Base-by-base conservation (phyloP, 208 protist species). In the Crithidia expoeki region DNA sequence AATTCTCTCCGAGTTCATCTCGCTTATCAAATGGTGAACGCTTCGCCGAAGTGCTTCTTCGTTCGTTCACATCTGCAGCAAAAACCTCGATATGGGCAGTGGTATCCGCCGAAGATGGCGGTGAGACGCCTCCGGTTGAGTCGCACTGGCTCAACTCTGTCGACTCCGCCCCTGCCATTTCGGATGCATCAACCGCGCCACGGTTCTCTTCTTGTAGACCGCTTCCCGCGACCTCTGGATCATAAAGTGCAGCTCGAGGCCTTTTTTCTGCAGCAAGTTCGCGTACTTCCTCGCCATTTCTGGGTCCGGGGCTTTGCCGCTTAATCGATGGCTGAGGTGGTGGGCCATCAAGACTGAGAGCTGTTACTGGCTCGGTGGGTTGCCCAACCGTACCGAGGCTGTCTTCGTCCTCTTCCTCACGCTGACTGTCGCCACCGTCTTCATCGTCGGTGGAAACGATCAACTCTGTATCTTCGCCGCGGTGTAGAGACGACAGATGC, bases 91-190 rank as follows among this genome's bases (percentile, higher is more conserved):
- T 30, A 51, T 68, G 49, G 40, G 65, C 49, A 19, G 65, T 78
- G 56, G 50, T 78, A 25, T 71, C 58, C 17, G 38, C 51, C 7
- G 72, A 62, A n/a, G 63, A 72, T 6, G 58, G 46, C 0, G 55
- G 63, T 12, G 72, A 72, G 49, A 66, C 57, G 23, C 30, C 71
- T 19, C 44, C n/a, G 33, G 16, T 27, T 17, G 62, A 68, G 30
- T 64, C 56, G 21, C 33, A 33, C 36, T 50, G 51, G 19, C 63
- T 58, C 23, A 27, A 34, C 51, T 30, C 56, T 5, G 34, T 46
- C 2, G 36, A 64, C 17, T 6, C 59, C 34, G 30, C 33, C 27
- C 14, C 4, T 34, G 36, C 32, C 55, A 9, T 21, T 49, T 4
- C 33, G 12, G 21, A 17, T 40, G 34, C 51, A n/a, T 14, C 25